Conservation (phyloP, 306 rosid species). For the Leucaena leucocephala region DNA sequence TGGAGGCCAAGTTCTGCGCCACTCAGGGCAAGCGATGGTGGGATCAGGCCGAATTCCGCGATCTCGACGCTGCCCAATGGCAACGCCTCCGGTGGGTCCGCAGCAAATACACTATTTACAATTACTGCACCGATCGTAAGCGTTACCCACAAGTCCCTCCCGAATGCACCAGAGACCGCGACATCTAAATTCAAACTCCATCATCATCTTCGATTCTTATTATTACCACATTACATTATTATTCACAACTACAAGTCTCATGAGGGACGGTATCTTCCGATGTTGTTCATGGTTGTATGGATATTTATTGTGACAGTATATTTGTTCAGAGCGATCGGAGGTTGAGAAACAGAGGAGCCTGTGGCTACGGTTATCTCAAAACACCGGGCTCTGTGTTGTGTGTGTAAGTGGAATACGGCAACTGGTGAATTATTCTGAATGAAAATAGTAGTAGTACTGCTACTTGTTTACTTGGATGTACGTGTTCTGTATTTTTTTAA, state of each 20-base stretch:
- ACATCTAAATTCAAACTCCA: conserved; percentile 42
- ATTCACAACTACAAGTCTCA: not conserved
- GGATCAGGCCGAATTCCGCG: conserved; percentile 78
- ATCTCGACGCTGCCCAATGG: conserved; percentile 67
- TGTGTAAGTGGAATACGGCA: not conserved
- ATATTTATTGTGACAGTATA: conserved; percentile 14
- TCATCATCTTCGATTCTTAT: not conserved
- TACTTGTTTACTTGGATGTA: not conserved
- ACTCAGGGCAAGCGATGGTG: conserved; percentile 84
- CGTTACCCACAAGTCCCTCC: conserved; percentile 55
- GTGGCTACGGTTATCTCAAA: not conserved
- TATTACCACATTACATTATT: not conserved
- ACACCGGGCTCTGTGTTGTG: not conserved
- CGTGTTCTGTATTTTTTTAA: not conserved
- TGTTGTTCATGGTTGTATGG: not conserved
- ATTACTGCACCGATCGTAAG: conserved; percentile 74
- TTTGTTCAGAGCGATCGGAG: conserved; percentile 9
- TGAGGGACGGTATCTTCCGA: not conserved
- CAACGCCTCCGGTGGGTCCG: conserved; percentile 75
- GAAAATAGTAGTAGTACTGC: not conserved
- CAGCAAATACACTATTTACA: conserved; percentile 70
- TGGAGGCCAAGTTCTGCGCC: conserved; percentile 69
- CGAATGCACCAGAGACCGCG: conserved; percentile 78
- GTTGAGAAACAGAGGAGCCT: conserved; percentile 15
- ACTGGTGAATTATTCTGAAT: not conserved